Evolutionary conservation across 345 rosid species (phyloP).

Genomic region (Pseudoturritis turrita): DNA sequence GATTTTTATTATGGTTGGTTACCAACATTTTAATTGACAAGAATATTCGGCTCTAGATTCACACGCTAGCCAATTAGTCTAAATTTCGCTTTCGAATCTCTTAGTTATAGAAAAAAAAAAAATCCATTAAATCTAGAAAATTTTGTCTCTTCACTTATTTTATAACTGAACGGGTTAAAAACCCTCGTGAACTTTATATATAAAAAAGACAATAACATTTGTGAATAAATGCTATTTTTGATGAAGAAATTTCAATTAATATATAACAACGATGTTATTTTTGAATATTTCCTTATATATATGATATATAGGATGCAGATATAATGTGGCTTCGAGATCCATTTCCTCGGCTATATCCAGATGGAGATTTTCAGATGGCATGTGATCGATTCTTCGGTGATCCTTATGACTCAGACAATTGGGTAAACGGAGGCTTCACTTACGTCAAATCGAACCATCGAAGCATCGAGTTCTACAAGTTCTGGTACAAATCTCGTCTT

Average conservation of each 20-base stretch:
- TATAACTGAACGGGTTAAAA: no score
- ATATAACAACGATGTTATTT: neutral
- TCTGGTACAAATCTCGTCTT: constrained; percentile 56
- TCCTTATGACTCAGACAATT: constrained; percentile 36
- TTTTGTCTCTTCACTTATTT: neutral
- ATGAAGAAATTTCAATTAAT: neutral
- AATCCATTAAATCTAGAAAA: neutral
- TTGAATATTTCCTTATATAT: neutral
- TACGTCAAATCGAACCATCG: constrained; percentile 52
- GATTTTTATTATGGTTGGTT: neutral
- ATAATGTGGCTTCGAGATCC: constrained; percentile 79
- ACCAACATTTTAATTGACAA: neutral
- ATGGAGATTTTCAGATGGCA: constrained; percentile 80
- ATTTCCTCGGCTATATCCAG: constrained; percentile 48
- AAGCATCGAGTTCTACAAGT: constrained; percentile 58
- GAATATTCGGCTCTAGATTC: no score
- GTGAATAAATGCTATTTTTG: no score
- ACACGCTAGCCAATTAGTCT: no score
- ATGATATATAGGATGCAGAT: constrained; percentile 77
- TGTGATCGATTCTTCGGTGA: constrained; percentile 54
- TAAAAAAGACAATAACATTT: no score
- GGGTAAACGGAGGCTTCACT: constrained; percentile 70
- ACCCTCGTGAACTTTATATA: no score
- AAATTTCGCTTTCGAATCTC: neutral
- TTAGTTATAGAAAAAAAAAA: neutral